These are phyloP conservation scores for Paraphoma sp. DNA, from an alignment of 2,329 filamentous ascomycete genomes.

Conservation along the genomic window DNA sequence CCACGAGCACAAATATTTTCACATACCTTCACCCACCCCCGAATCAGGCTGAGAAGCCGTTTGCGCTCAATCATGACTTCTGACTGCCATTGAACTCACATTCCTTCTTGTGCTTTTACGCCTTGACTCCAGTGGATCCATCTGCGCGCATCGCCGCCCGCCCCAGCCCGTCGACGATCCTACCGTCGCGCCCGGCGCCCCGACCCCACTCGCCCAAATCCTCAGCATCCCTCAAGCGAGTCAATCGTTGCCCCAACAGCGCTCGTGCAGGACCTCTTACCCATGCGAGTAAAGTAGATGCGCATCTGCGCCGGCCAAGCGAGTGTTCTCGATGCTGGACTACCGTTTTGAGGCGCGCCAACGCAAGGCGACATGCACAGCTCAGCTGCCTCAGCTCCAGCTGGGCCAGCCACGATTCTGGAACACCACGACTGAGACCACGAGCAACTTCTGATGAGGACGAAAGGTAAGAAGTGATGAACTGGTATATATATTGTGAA, in stretches of 20 bases:
- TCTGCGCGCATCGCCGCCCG: no score
- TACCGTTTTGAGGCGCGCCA: slow-evolving; percentile 1
- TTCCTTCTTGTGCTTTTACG: no score
- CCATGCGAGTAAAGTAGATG: background rate
- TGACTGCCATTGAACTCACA: background rate
- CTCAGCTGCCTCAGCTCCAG: slow-evolving; percentile 1
- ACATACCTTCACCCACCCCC: background rate
- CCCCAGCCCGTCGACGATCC: no score
- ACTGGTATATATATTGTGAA: background rate
- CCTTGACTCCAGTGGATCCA: no score
- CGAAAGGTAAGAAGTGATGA: background rate
- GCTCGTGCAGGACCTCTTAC: background rate
- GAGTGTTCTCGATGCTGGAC: background rate
- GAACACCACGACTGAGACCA: no score
- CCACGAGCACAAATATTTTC: background rate
- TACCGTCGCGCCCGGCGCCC: background rate
- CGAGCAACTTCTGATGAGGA: no score
- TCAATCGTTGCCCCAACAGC: background rate
- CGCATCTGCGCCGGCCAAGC: background rate
- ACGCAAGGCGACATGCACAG: slow-evolving; percentile 5
- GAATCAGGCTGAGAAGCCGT: background rate
- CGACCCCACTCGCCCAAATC: background rate
- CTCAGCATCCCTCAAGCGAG: background rate
- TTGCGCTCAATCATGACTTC: background rate
- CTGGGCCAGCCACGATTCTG: background rate